Evolutionary conservation across 805 yeast genomes (phyloP).

Genomic region (Pichia heedii): DNA sequence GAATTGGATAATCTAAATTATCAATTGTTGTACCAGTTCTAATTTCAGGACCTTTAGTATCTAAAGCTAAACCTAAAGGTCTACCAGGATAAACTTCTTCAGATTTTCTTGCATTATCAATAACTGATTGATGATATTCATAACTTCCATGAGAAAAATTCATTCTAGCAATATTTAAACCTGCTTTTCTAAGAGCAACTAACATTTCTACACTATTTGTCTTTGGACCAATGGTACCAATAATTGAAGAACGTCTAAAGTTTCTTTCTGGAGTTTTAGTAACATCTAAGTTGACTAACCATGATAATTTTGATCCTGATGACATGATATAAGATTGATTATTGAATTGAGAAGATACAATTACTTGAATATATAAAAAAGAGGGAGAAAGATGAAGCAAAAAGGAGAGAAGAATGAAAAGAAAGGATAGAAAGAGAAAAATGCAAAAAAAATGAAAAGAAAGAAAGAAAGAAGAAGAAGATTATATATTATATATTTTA

Average conservation of each 20-base stretch:
- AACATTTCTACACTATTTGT: constrained; percentile 83
- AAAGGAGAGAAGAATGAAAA: too few species aligned
- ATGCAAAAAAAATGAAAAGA: too few species aligned
- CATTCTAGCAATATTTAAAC: constrained; percentile 96
- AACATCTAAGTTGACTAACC: constrained; percentile 77
- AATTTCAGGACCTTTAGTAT: constrained; percentile 99
- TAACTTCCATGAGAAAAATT: constrained; percentile 98
- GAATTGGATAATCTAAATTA: constrained; percentile 73
- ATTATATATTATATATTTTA: too few species aligned
- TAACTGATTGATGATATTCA: constrained; percentile 94
- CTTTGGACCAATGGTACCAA: constrained; percentile 98
- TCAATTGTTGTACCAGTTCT: constrained; percentile 93
- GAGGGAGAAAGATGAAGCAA: too few species aligned
- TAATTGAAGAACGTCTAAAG: constrained; percentile 90
- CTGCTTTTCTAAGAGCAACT: constrained; percentile 88
- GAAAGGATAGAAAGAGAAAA: too few species aligned
- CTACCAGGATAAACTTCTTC: constrained; percentile 87
- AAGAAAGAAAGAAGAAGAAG: too few species aligned
- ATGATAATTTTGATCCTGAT: constrained; percentile 46
- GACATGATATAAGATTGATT: constrained; percentile 12
- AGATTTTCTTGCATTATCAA: constrained; percentile 94
- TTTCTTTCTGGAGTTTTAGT: constrained; percentile 65
- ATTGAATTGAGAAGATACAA: not conserved
- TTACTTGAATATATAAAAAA: not conserved
- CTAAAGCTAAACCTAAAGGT: constrained; percentile 96